These are phyloP conservation scores for Tricholoma furcatifolium DNA, from an alignment of 768 basidiomycete genomes.

Conservation along the genomic window DNA sequence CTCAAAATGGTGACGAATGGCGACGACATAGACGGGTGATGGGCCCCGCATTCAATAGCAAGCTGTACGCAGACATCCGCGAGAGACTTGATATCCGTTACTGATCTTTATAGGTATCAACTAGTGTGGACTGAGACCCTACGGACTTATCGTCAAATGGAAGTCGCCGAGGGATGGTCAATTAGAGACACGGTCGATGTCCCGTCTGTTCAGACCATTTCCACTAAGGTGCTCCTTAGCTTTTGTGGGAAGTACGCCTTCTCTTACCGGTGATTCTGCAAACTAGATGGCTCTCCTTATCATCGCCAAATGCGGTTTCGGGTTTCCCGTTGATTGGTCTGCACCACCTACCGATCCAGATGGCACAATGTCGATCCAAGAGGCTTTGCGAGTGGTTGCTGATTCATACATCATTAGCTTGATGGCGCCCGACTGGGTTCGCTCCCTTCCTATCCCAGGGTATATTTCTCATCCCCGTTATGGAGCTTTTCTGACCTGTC, in stretches of 20 bases:
- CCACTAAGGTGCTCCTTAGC: constrained; percentile 4
- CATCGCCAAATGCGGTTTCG: constrained; percentile 44
- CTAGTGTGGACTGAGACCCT: constrained; percentile 33
- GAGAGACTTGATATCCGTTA: too few species aligned
- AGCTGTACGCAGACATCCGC: constrained; percentile 27
- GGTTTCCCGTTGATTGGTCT: constrained; percentile 38
- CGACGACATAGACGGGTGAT: constrained; percentile 42
- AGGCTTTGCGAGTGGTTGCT: constrained; percentile 31
- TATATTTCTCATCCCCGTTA: neutral
- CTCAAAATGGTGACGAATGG: constrained; percentile 36
- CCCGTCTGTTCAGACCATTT: constrained; percentile 6
- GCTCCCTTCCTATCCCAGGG: constrained; percentile 12
- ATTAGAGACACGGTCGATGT: constrained; percentile 15
- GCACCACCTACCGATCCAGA: constrained; percentile 32
- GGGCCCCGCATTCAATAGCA: constrained; percentile 40
- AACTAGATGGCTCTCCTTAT: constrained; percentile 40
- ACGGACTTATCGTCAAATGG: constrained; percentile 30
- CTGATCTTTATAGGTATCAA: constrained; percentile 21
- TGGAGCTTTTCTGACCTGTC: neutral
- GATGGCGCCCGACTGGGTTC: constrained; percentile 8
- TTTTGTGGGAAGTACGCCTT: neutral
- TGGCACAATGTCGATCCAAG: constrained; percentile 35
- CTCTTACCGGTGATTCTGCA: constrained; percentile 25
- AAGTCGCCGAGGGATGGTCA: constrained; percentile 24
- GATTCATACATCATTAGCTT: constrained; percentile 20